Evolutionary conservation across 148 eudicot genomes (phyloP), one percentile per base, ranked within the genome.

Genomic region (Cornus kousa): DNA sequence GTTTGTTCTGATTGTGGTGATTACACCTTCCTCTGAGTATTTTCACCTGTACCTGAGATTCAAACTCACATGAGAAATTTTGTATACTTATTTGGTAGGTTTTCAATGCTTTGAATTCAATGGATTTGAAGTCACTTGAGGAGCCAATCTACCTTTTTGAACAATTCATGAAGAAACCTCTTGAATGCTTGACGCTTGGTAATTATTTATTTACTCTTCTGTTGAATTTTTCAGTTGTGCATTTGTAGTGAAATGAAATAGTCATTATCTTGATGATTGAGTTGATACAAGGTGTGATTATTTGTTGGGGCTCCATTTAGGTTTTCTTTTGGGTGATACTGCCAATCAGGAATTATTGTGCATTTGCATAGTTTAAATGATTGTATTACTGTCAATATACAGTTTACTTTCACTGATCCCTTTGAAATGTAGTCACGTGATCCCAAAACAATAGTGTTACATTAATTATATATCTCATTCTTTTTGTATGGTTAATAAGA

Each of bases 151-250:
- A 97, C 80, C 97, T 97, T 69, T 97, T 94, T 62, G 97, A 98
- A 11, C 98, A 97, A 82, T 97, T 97, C 86, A 91, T 94, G 64
- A 93, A 88, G 82, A 94, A 97, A 89, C 99, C 99, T 71, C 74
- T 89, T 43, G 99, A 88, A 86, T 97, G 99, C 85, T 88, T 94
- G 84, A 94, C 99, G 55, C 95, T 97, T 31, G 99, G 99, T 97
- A 92, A 87, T 72, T 76, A 11, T 64, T 79, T 79, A 78, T 50
- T 39, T 65, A 37, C 22, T 24, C 48, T 73, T 62, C 7, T 6
- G 5, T 62, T 62, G 20, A 62, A n/a, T 2, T 23, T 28, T 43
- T 55, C 46, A 8, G 64, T 14, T 31, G 11, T 76, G 78, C 39
- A 16, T 32, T 23, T 23, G 43, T 64, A 43, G 16, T 13, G 7